Evolutionary conservation across 345 rosid species (phyloP), one percentile per base, ranked within the genome.

Genomic region (Pistacia vera): DNA sequence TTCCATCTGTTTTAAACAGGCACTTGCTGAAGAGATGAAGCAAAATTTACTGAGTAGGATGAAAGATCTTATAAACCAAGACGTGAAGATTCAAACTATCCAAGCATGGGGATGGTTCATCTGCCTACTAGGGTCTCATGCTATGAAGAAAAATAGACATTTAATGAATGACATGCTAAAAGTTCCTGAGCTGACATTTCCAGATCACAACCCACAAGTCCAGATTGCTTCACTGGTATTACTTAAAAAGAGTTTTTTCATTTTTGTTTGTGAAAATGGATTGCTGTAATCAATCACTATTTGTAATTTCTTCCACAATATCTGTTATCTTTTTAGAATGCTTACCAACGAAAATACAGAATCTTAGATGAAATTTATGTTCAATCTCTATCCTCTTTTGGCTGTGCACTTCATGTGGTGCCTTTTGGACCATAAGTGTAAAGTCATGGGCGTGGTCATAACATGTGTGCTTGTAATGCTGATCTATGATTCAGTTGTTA

Each of bases 101-200:
- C 90, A 78, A 78, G 89, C 91, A 20, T 90, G 91, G 93, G 83
- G 89, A 55, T 88, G 93, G 90, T 85, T 80, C 74, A 84, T 90
- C 55, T 75, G 86, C 54, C 66, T 90, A 51, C 71, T 83, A 41
- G 93, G 90, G 66, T 78, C 78, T 72, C 77, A 66, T 38, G 87
- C 81, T 65, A 38, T 74, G 74, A 85, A 82, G 76, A 78, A 54
- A 54, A 69, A 81, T 18, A 82, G 87, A 81, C 80, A 72, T 71
- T 71, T 88, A 60, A 63, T 82, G 14, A 90, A 90, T 66, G 82
- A 85, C 58, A 83, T 88, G 93, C 83, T 90, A 78, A 90, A 86
- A 75, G 73, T 86, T 73, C 87, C 76, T 9, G 91, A 90, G 74
- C 73, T 77, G 76, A 83, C 90, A 75, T 90, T 90, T 78, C 72